A percentile compares a stretch with the other conserved stretches of the same genome.
phyloP scores from a whole-genome alignment of 1,284 basidiomycete genomes.

The Rhizoctonia solani region DNA sequence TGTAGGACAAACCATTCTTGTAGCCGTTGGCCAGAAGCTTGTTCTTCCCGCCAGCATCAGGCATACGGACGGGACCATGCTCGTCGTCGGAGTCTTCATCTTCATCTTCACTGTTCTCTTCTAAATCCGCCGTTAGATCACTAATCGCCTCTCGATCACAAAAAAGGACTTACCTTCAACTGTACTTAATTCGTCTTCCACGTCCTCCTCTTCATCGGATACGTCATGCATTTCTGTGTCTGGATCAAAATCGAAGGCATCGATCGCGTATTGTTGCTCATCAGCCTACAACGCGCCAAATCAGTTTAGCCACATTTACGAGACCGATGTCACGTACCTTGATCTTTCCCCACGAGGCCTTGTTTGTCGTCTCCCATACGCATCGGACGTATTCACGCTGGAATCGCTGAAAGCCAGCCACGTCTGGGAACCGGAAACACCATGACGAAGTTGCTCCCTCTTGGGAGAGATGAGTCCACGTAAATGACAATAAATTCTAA shows the following conservation, averaged over 20 bases:
- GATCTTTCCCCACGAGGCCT: constrained; percentile 75
- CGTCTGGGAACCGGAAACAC: constrained; percentile 73
- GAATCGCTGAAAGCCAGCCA: constrained; percentile 66
- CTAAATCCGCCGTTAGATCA: constrained; percentile 45
- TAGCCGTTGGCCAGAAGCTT: constrained; percentile 94
- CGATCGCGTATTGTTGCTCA: constrained; percentile 77
- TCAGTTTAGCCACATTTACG: not conserved
- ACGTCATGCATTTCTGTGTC: constrained; percentile 87
- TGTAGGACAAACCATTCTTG: constrained; percentile 94
- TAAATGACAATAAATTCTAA: constrained; percentile 60
- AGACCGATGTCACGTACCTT: constrained; percentile 58
- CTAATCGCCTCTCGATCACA: constrained; percentile 6
- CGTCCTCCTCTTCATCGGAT: constrained; percentile 71
- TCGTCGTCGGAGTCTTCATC: constrained; percentile 66
- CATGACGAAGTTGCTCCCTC: constrained; percentile 69
- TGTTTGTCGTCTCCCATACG: constrained; percentile 84
- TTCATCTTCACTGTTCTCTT: constrained; percentile 53
- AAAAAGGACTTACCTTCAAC: constrained; percentile 60
- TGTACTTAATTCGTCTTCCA: constrained; percentile 60
- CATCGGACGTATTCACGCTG: constrained; percentile 69
- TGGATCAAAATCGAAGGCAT: constrained; percentile 61
- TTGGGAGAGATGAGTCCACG: constrained; percentile 79
- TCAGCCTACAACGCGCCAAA: constrained; percentile 55
- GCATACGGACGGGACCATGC: constrained; percentile 40
- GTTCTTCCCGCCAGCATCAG: constrained; percentile 67